phyloP scores from a whole-genome alignment of 352 stramenopile species.

The Elongisporangium undulatum region DNA sequence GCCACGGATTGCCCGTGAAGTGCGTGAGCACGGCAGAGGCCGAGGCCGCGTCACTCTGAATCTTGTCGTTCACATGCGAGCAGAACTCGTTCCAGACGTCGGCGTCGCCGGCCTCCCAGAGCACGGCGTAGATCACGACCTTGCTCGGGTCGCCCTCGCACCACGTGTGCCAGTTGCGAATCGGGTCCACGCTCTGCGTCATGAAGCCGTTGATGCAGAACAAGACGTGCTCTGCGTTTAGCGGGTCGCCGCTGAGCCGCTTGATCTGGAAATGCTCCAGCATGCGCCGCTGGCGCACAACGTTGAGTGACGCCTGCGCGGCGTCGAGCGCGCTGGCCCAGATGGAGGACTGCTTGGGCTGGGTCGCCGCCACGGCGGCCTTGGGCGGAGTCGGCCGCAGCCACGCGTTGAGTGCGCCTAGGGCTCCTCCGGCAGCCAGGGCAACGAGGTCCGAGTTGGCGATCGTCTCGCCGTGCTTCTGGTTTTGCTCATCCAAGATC shows the following conservation, averaged over 20 bases:
- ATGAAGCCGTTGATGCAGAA: constrained; percentile 87
- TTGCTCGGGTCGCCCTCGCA: constrained; percentile 11
- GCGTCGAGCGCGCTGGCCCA: constrained; percentile 75
- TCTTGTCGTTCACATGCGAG: constrained; percentile 61
- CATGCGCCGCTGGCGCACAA: constrained; percentile 51
- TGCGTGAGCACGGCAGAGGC: constrained; percentile 58
- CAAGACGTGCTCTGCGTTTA: constrained; percentile 49
- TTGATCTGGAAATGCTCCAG: constrained; percentile 68
- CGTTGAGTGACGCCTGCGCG: constrained; percentile 69
- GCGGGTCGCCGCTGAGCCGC: constrained; percentile 59
- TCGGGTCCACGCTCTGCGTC: constrained; percentile 69
- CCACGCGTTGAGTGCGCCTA: constrained; percentile 72
- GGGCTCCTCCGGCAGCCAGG: constrained; percentile 48
- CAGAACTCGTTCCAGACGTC: constrained; percentile 79
- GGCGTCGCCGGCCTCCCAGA: constrained; percentile 75
- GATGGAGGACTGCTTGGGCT: constrained; percentile 9
- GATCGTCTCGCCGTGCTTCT: constrained; percentile 39
- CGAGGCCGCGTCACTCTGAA: constrained; percentile 40
- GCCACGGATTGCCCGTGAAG: constrained; percentile 81
- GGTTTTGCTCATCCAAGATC: constrained; percentile 47
- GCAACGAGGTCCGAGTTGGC: constrained; percentile 56
- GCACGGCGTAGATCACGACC: constrained; percentile 58
- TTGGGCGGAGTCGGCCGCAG: constrained; percentile 22
- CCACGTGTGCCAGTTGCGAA: constrained; percentile 60
- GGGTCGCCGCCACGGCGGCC: constrained; percentile 11